Conservation (phyloP, 2,329 filamentous ascomycete species). For the Fusarium sp. region DNA sequence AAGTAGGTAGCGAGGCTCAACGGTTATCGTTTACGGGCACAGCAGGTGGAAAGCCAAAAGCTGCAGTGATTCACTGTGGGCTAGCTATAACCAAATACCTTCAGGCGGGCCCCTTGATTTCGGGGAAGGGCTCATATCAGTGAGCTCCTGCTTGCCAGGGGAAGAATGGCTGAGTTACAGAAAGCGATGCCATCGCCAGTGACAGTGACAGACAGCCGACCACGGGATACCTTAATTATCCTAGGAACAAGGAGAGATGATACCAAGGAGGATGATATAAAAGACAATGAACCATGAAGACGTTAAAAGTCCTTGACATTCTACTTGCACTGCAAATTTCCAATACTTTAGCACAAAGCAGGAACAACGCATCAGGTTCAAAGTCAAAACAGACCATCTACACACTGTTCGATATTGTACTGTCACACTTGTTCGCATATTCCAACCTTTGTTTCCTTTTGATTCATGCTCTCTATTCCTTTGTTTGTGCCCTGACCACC, state of each 20-base stretch:
- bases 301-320: not conserved
- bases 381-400: not conserved
- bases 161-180: not conserved
- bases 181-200: slow-evolving; percentile 12
- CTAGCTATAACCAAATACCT: not conserved
- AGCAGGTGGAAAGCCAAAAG: not conserved
- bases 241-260: not conserved
- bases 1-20: not conserved
- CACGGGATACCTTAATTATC: not conserved
- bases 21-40: not conserved
- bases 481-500: slow-evolving; percentile 9
- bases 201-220: slow-evolving; percentile 9
- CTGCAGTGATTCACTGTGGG: not conserved
- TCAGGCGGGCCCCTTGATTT: not conserved
- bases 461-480: slow-evolving; percentile 6
- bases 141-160: not conserved
- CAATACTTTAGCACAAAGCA: not conserved
- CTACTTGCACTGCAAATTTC: not conserved
- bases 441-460: not conserved
- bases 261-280: not conserved
- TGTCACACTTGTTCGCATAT: not conserved
- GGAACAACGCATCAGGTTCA: not conserved
- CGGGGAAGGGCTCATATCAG: not conserved
- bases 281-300: too few species aligned
- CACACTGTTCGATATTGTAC: not conserved